phyloP scores from a whole-genome alignment of 2,329 filamentous ascomycete genomes.

The Phialophora chinensis region DNA sequence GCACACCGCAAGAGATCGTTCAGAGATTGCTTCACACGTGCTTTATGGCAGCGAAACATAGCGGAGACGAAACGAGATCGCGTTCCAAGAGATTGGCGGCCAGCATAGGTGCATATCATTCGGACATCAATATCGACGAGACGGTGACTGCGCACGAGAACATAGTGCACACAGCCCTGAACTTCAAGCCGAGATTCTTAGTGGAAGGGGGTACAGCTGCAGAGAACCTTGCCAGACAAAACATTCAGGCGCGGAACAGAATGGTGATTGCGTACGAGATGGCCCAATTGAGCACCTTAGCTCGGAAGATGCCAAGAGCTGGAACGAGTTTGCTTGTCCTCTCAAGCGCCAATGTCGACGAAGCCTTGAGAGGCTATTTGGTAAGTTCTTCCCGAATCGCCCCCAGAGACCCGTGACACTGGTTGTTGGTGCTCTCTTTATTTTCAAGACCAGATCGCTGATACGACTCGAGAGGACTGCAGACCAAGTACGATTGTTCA shows the following conservation, averaged over 20 bases:
- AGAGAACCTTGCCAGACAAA: slow-evolving; percentile 70
- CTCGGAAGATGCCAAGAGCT: slow-evolving; percentile 30
- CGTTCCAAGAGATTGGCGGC: slow-evolving; percentile 66
- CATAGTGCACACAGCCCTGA: slow-evolving; percentile 56
- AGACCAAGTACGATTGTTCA: slow-evolving; percentile 71
- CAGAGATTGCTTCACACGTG: slow-evolving; percentile 66
- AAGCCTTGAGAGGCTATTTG: slow-evolving; percentile 44
- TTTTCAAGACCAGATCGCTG: neutral
- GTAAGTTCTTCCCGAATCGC: neutral
- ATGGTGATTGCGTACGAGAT: slow-evolving; percentile 68
- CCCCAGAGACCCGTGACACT: neutral
- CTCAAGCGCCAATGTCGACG: slow-evolving; percentile 64
- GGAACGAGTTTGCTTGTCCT: slow-evolving; percentile 31
- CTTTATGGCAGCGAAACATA: slow-evolving; percentile 74
- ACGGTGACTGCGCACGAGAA: slow-evolving; percentile 54
- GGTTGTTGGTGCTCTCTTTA: neutral
- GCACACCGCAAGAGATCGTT: slow-evolving; percentile 66
- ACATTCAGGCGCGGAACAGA: slow-evolving; percentile 69
- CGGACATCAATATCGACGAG: slow-evolving; percentile 74
- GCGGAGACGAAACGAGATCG: slow-evolving; percentile 69
- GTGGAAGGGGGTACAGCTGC: slow-evolving; percentile 66
- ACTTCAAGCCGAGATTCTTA: slow-evolving; percentile 67
- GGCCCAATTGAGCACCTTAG: slow-evolving; percentile 31
- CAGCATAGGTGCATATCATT: slow-evolving; percentile 64
- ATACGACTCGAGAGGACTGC: neutral